Percentiles rank a stretch among this genome's conserved stretches.
phyloP scores from a whole-genome alignment of 2,329 filamentous ascomycete species.

The Ceratocystis alfenasii region DNA sequence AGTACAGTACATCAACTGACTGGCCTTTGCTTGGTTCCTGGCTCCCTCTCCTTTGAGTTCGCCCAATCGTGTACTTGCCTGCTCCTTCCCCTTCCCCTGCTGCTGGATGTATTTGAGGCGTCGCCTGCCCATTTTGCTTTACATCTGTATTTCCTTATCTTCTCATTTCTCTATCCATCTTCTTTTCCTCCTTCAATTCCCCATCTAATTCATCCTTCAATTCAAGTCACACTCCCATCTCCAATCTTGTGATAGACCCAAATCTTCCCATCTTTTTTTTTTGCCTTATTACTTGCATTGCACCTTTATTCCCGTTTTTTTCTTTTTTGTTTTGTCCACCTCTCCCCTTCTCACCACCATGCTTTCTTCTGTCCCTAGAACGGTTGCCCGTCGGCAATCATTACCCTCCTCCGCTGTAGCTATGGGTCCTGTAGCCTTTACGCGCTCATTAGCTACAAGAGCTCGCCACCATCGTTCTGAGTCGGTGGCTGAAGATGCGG shows the following conservation, averaged over 20 bases:
- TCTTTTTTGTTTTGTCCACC: neutral
- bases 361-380: constrained; percentile 19
- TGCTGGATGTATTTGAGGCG: neutral
- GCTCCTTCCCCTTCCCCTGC: constrained; percentile 12
- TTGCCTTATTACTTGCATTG: neutral
- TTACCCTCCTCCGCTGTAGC: constrained; percentile 19
- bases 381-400: constrained; percentile 21
- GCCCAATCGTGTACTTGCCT: constrained; percentile 1
- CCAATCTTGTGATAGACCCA: neutral
- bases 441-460: constrained; percentile 19
- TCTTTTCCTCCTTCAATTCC: neutral
- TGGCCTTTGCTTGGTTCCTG: constrained; percentile 15
- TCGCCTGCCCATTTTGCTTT: constrained; percentile 5
- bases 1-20: constrained; percentile 7
- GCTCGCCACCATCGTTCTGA: constrained; percentile 19
- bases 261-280: neutral
- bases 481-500: constrained; percentile 6
- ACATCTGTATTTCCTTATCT: constrained; percentile 4
- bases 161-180: constrained; percentile 5
- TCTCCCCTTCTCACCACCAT: constrained; percentile 10
- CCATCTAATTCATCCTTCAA: constrained; percentile 5
- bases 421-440: constrained; percentile 17
- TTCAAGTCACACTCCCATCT: constrained; percentile 1
- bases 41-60: neutral
- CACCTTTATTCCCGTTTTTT: neutral